Conservation (phyloP, 805 yeast species). For the Zygosaccharomyces gambellarensis region DNA sequence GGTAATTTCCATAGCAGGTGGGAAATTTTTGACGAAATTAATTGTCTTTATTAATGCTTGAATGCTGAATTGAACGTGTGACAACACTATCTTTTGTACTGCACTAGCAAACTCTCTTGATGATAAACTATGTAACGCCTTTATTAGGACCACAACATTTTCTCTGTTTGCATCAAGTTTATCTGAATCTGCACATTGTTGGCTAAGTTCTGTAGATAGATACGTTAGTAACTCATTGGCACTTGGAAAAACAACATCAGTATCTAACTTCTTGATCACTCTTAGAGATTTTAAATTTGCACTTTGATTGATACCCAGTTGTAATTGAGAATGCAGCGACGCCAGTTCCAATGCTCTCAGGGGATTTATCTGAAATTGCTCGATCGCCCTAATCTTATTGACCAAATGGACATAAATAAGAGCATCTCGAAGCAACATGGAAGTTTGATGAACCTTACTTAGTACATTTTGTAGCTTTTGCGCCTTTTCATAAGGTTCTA, state of each 20-base stretch:
- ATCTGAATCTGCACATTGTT: constrained; percentile 13
- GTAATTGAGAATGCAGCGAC: constrained; percentile 26
- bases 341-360: constrained; percentile 21
- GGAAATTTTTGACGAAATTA: constrained; percentile 28
- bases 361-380: constrained; percentile 5
- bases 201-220: constrained; percentile 15
- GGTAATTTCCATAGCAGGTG: constrained; percentile 21
- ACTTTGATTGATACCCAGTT: constrained; percentile 23
- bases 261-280: constrained; percentile 25
- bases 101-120: constrained; percentile 21
- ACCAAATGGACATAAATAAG: constrained; percentile 27
- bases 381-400: constrained; percentile 18
- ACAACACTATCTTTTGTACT: constrained; percentile 22
- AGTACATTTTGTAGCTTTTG: constrained; percentile 29
- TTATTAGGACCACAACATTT: constrained; percentile 11
- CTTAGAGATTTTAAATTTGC: constrained; percentile 26
- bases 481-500: constrained; percentile 30
- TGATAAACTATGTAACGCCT: constrained; percentile 22
- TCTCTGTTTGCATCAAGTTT: constrained; percentile 9
- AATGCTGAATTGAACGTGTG: constrained; percentile 16
- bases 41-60: constrained; percentile 27
- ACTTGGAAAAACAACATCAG: constrained; percentile 16
- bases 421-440: constrained; percentile 29
- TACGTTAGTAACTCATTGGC: constrained; percentile 21
- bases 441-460: constrained; percentile 33